Evolutionary conservation across 441 rosid genomes (phyloP), one percentile per base, ranked within the genome.

Genomic region (Dalechampia spathulata): DNA sequence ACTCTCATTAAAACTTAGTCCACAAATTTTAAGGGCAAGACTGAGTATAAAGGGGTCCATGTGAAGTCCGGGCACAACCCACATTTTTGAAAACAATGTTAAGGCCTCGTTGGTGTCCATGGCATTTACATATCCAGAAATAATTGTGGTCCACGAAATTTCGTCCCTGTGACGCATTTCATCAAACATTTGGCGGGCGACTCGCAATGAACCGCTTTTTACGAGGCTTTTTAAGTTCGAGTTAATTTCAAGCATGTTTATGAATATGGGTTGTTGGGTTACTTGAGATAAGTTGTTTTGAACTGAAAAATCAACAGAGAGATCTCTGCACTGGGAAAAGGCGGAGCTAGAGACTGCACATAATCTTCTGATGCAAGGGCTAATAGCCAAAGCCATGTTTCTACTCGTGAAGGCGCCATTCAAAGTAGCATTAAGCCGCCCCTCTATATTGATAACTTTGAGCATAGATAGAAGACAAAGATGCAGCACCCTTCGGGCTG

Each of bases 121-220:
- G 34, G 74, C 77, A 30, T 53, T 69, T 55, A 82, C 81, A 52
- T 80, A 89, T 14, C 90, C 90, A n/a, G 88, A 70, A 55, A 85
- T 78, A 43, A 89, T 60, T 1, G 73, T 64, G 48, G 97, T 89
- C 97, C 97, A 92, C 1, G 96, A 80, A 57, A 75, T 52, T 57
- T 73, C 80, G 47, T 92, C 94, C 72, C 80, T 78, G 0, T 67
- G 67, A 5, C 67, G 80, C 97, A 85, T 81, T 77, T 65, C 53
- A 34, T 89, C 92, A 70, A 92, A 89, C 86, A 80, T 15, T 15
- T 74, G 61, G 58, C 92, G 97, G 17, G 96, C 97, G 51, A 48
- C 66, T 4, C 20, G 48, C 27, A 86, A 43, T 44, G 60, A 59
- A 10, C 78, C 80, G 15, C 75, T 40, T 59, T 73, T 72, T 1